A percentile compares a stretch with the other conserved stretches of the same genome.
These are phyloP conservation scores for Corymbia calophylla DNA, from an alignment of 441 rosid species.

Conservation along the genomic window DNA sequence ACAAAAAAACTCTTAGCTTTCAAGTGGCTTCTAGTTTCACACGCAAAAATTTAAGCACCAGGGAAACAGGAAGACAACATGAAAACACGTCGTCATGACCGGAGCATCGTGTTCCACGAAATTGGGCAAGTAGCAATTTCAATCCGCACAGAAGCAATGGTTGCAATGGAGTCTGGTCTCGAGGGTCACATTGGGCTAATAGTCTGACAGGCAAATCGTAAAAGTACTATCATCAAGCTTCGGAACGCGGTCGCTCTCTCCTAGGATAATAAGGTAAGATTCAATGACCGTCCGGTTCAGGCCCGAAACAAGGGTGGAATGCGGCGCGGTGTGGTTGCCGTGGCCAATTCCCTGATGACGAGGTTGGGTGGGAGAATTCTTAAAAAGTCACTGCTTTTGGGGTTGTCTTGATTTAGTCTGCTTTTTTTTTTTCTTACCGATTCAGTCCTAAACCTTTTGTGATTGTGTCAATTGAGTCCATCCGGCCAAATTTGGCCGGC, in stretches of 20 bases:
- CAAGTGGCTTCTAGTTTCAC: not conserved
- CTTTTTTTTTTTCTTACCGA: too few relatives aligned
- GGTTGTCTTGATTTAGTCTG: too few relatives aligned
- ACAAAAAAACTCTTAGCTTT: not conserved
- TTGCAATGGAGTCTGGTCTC: slow-evolving; percentile 50
- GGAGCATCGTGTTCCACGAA: slow-evolving; percentile 35
- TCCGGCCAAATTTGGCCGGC: too few relatives aligned
- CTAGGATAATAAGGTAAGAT: slow-evolving; percentile 28
- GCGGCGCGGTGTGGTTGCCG: slow-evolving; percentile 2
- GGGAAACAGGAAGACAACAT: not conserved
- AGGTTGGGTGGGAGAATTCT: too few relatives aligned
- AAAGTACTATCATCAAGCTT: slow-evolving; percentile 50
- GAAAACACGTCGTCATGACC: not conserved
- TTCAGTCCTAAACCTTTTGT: too few relatives aligned
- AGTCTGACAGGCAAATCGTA: slow-evolving; percentile 51
- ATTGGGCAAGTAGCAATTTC: slow-evolving; percentile 62
- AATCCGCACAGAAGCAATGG: slow-evolving; percentile 59
- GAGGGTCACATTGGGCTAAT: slow-evolving; percentile 43
- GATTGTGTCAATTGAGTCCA: too few relatives aligned
- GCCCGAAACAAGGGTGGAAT: slow-evolving; percentile 15
- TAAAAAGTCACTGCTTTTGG: too few relatives aligned
- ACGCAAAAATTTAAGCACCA: not conserved
- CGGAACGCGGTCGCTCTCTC: slow-evolving; percentile 56
- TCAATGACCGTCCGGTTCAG: slow-evolving; percentile 20
- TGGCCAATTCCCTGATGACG: slow-evolving; percentile 7